These are phyloP conservation scores for Aureobasidium sp. DNA, from an alignment of 2,329 filamentous ascomycete genomes.

Conservation along the genomic window DNA sequence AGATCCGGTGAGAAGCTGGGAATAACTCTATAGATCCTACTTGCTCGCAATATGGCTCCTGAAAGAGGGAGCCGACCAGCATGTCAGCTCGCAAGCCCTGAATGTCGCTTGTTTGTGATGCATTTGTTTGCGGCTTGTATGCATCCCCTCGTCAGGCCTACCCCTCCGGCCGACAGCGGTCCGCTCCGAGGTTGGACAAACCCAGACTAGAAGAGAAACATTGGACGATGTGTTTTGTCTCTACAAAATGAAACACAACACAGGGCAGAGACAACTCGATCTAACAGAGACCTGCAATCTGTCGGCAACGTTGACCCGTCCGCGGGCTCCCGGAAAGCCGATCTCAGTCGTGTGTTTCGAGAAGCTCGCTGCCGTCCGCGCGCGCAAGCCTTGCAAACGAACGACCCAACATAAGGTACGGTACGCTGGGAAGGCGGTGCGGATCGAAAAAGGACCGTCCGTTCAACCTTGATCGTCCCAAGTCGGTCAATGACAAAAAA, in stretches of 20 bases:
- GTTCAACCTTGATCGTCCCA: slow-evolving; percentile 7
- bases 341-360: slow-evolving; percentile 2
- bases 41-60: not conserved
- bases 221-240: slow-evolving; percentile 5
- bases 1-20: not conserved
- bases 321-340: not conserved
- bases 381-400: not conserved
- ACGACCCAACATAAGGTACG: slow-evolving; percentile 9
- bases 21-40: not conserved
- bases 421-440: slow-evolving; percentile 8
- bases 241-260: slow-evolving; percentile 3
- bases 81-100: not conserved
- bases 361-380: not conserved
- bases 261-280: not conserved
- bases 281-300: slow-evolving; percentile 3
- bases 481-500: not conserved
- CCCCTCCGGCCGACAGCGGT: not conserved
- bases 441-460: slow-evolving; percentile 4
- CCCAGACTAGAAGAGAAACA: not conserved
- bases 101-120: not conserved
- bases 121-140: not conserved
- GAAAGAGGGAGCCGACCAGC: not conserved
- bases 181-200: slow-evolving; percentile 5
- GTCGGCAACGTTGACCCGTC: slow-evolving; percentile 11
- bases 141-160: slow-evolving; percentile 5